Evolutionary conservation across 192 early-diverging fungal species (phyloP).

Genomic region (Coemansia sp.): DNA sequence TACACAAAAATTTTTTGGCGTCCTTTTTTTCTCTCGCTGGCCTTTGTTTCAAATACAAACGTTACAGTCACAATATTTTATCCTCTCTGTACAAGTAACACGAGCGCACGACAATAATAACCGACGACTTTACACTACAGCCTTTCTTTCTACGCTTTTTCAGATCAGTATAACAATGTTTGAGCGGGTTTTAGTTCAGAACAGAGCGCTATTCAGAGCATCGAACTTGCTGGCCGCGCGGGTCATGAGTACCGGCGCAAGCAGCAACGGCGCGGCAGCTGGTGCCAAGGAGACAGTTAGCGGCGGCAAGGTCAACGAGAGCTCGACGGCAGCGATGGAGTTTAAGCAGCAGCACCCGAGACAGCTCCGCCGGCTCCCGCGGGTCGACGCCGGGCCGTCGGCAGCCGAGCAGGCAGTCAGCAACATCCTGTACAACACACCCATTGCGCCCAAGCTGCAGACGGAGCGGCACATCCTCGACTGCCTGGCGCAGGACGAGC

Average conservation of each 20-base stretch:
- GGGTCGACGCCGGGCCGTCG: slow-evolving; percentile 53
- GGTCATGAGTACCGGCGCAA: slow-evolving; percentile 13
- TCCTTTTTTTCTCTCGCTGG: neutral
- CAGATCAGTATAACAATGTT: slow-evolving; percentile 16
- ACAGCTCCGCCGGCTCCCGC: slow-evolving; percentile 45
- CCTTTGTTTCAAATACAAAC: neutral
- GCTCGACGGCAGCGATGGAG: slow-evolving; percentile 49
- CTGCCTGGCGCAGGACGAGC: slow-evolving; percentile 92
- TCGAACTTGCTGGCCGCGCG: slow-evolving; percentile 7
- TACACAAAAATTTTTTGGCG: neutral
- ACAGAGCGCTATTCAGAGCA: neutral
- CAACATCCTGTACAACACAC: slow-evolving; percentile 96
- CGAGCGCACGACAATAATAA: neutral
- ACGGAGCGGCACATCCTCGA: slow-evolving; percentile 79
- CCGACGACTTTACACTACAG: neutral
- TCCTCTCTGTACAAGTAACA: slow-evolving; percentile 4
- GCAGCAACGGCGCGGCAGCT: slow-evolving; percentile 6
- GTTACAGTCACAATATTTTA: no score
- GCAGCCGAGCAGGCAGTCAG: slow-evolving; percentile 92
- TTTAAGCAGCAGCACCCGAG: slow-evolving; percentile 55
- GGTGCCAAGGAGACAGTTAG: neutral
- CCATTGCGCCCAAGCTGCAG: slow-evolving; percentile 66
- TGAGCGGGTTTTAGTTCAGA: slow-evolving; percentile 19
- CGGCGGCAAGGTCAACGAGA: slow-evolving; percentile 44
- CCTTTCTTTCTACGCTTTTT: no score